Evolutionary conservation across 2,329 filamentous ascomycete genomes (phyloP).

Genomic region (Calcarisporium arbuscula): DNA sequence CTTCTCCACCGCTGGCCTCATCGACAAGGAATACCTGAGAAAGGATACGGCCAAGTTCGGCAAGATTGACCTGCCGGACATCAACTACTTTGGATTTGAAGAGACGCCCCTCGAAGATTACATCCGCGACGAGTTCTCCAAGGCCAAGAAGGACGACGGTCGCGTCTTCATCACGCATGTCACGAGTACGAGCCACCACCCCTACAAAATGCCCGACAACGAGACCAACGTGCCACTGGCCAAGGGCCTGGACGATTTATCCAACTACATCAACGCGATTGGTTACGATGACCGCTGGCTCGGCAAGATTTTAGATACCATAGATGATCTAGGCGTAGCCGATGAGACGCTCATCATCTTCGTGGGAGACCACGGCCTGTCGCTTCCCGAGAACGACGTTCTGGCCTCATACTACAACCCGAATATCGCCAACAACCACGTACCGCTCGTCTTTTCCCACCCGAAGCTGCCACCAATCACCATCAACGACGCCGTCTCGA

Average conservation of each 20-base stretch:
- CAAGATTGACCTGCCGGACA: slow-evolving; percentile 18
- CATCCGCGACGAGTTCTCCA: slow-evolving; percentile 22
- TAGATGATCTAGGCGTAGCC: slow-evolving; percentile 22
- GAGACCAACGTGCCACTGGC: slow-evolving; percentile 21
- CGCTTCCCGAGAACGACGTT: slow-evolving; percentile 23
- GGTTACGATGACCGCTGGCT: slow-evolving; percentile 27
- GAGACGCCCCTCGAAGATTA: slow-evolving; percentile 25
- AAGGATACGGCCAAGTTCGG: slow-evolving; percentile 22
- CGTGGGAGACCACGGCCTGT: slow-evolving; percentile 26
- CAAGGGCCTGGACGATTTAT: slow-evolving; percentile 21
- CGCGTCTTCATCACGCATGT: slow-evolving; percentile 27
- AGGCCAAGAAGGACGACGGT: slow-evolving; percentile 22
- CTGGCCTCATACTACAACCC: slow-evolving; percentile 26
- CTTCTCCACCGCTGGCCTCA: slow-evolving; percentile 16
- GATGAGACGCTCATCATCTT: slow-evolving; percentile 25
- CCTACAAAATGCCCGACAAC: slow-evolving; percentile 21
- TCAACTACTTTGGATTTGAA: slow-evolving; percentile 28
- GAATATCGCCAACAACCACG: slow-evolving; percentile 26
- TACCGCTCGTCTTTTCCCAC: slow-evolving; percentile 27
- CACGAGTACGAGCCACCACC: slow-evolving; percentile 28
- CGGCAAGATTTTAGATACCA: slow-evolving; percentile 21
- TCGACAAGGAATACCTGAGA: slow-evolving; percentile 24
- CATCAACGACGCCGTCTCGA: slow-evolving; percentile 24
- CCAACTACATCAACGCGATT: slow-evolving; percentile 25
- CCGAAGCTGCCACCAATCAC: slow-evolving; percentile 25